These are phyloP conservation scores for Epichloe coenophiala DNA, from an alignment of 2,329 filamentous ascomycete species.

Conservation along the genomic window DNA sequence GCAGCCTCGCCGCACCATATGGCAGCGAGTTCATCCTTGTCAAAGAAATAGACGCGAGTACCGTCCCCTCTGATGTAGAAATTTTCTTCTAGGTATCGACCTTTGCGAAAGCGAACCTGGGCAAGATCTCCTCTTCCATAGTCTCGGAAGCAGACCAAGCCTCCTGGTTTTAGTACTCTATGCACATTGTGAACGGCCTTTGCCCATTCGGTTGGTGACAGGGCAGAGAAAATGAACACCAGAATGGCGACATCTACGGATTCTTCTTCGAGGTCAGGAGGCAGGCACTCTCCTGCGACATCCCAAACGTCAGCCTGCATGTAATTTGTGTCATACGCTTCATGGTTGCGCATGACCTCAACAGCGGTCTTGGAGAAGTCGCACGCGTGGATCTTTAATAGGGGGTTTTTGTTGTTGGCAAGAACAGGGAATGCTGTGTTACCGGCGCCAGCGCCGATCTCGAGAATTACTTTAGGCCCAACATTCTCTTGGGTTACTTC, in stretches of 20 bases:
- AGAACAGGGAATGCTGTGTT: conserved; percentile 93
- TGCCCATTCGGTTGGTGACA: conserved; percentile 74
- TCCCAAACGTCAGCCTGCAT: conserved; percentile 96
- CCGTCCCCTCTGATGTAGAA: conserved; percentile 95
- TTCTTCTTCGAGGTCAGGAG: conserved; percentile 62
- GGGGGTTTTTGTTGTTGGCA: conserved; percentile 66
- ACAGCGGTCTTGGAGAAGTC: conserved; percentile 95
- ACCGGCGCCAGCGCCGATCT: conserved; percentile 89
- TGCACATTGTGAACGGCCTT: conserved; percentile 71
- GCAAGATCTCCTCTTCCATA: conserved; percentile 92
- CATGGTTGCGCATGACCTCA: conserved; percentile 74
- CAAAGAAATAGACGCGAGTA: conserved; percentile 95
- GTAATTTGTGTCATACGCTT: conserved; percentile 55
- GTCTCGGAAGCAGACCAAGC: conserved; percentile 89
- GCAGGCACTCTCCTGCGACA: conserved; percentile 57
- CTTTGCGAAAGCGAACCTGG: conserved; percentile 94
- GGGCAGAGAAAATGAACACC: conserved; percentile 94
- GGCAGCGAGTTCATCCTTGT: conserved; percentile 61
- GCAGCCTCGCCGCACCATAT: conserved; percentile 54
- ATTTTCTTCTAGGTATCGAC: conserved; percentile 85
- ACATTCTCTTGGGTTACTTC: conserved; percentile 59
- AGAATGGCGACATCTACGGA: conserved; percentile 84
- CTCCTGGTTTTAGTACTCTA: conserved; percentile 75
- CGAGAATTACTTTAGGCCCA: conserved; percentile 59
- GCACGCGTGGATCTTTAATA: conserved; percentile 78